These are phyloP conservation scores for Cytospora mali DNA, from an alignment of 2,329 filamentous ascomycete genomes.

Conservation along the genomic window DNA sequence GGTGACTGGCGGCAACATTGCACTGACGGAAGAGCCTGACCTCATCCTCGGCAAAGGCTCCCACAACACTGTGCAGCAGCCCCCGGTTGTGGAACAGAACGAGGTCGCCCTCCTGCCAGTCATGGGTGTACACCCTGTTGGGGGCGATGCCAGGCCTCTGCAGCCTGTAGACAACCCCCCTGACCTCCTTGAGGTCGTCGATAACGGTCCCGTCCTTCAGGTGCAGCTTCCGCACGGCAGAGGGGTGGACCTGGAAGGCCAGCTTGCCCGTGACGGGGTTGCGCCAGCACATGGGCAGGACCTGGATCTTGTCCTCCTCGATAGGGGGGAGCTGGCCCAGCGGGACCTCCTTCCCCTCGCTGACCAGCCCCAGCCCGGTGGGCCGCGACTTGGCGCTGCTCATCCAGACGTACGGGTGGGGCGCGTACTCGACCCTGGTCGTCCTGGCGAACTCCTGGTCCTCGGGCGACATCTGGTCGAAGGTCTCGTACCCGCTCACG, in stretches of 20 bases:
- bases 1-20: constrained; percentile 69
- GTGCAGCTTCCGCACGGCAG: constrained; percentile 70
- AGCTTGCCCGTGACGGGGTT: constrained; percentile 72
- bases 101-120: constrained; percentile 77
- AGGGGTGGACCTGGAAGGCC: constrained; percentile 74
- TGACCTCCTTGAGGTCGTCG: constrained; percentile 67
- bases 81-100: constrained; percentile 81
- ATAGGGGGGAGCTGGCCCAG: constrained; percentile 51
- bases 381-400: constrained; percentile 65
- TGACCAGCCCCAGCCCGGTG: constrained; percentile 71
- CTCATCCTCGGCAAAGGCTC: constrained; percentile 73
- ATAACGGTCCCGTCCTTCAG: constrained; percentile 66
- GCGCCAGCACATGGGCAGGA: constrained; percentile 76
- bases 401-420: constrained; percentile 86
- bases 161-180: constrained; percentile 68
- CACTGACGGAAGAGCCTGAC: constrained; percentile 77
- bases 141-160: constrained; percentile 75
- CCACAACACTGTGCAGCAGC: constrained; percentile 74
- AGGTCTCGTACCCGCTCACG: constrained; percentile 71
- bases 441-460: constrained; percentile 70
- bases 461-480: constrained; percentile 63
- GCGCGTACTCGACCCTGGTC: constrained; percentile 72
- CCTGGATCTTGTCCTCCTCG: constrained; percentile 67
- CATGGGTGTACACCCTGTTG: constrained; percentile 68
- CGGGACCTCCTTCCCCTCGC: constrained; percentile 59